Percentiles rank a stretch among this genome's conserved stretches.
These are phyloP conservation scores for Cutaneotrichosporon spelunceum DNA, from an alignment of 1,284 basidiomycete species.

Conservation along the genomic window DNA sequence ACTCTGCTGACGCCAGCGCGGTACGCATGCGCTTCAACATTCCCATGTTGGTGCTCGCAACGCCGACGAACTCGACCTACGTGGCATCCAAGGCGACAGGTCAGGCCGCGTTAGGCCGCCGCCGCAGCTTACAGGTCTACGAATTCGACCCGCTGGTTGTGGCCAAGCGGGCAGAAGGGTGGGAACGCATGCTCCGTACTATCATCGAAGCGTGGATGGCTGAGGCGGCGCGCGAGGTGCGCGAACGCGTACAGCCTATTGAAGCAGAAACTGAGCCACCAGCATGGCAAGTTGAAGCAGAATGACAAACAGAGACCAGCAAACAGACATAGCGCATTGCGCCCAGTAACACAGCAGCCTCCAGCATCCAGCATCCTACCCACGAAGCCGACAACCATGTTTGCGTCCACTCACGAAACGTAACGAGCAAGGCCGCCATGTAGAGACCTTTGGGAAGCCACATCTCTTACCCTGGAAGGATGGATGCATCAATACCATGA, in stretches of 20 bases:
- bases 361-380: neutral
- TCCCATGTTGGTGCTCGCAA: slow-evolving; percentile 33
- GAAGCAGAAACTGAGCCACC: neutral
- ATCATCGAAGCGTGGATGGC: slow-evolving; percentile 39
- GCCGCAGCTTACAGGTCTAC: slow-evolving; percentile 21
- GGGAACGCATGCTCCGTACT: slow-evolving; percentile 37
- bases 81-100: neutral
- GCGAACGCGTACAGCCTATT: slow-evolving; percentile 1
- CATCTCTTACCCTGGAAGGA: slow-evolving; percentile 1
- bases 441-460: neutral
- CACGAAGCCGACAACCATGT: neutral
- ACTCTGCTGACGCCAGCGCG: slow-evolving; percentile 30
- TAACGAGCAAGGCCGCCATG: neutral
- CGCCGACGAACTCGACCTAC: slow-evolving; percentile 3
- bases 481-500: slow-evolving; percentile 19
- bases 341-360: neutral
- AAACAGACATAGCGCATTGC: neutral
- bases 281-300: neutral
- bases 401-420: neutral
- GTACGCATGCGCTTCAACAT: slow-evolving; percentile 44
- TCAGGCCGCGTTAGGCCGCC: slow-evolving; percentile 5
- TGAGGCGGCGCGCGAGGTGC: slow-evolving; percentile 32
- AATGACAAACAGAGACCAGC: neutral
- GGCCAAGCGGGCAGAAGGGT: slow-evolving; percentile 38
- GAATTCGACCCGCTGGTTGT: slow-evolving; percentile 46